A percentile compares a stretch with the other conserved stretches of the same genome.
phyloP scores from a whole-genome alignment of 768 basidiomycete species.

The Suillus spraguei region DNA sequence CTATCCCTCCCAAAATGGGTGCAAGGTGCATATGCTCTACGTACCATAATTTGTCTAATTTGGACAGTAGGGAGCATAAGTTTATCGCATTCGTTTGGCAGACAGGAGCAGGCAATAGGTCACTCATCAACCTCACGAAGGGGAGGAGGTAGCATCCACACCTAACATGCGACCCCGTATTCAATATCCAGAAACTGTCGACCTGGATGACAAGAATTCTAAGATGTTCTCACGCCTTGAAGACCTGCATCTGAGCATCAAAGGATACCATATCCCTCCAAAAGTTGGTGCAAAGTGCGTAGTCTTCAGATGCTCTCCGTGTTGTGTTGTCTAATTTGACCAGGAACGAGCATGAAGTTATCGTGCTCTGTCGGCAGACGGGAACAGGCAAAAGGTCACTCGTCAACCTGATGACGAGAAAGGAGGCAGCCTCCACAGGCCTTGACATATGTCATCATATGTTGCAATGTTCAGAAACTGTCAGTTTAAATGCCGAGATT shows the following conservation, averaged over 20 bases:
- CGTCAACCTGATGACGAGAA: slow-evolving; percentile 37
- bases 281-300: neutral
- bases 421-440: slow-evolving; percentile 19
- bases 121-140: slow-evolving; percentile 38
- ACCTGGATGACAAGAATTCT: slow-evolving; percentile 22
- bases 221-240: slow-evolving; percentile 36
- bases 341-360: slow-evolving; percentile 14
- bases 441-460: slow-evolving; percentile 33
- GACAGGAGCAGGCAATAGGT: slow-evolving; percentile 36
- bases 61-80: neutral
- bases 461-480: slow-evolving; percentile 28
- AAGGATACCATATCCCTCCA: slow-evolving; percentile 17
- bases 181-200: slow-evolving; percentile 26
- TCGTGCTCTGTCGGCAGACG: slow-evolving; percentile 43
- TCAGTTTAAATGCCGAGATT: slow-evolving; percentile 23
- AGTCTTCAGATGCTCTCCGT: neutral
- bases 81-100: slow-evolving; percentile 44
- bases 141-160: slow-evolving; percentile 18
- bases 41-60: neutral
- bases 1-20: neutral
- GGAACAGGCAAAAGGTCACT: slow-evolving; percentile 38
- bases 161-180: slow-evolving; percentile 33
- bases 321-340: neutral
- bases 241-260: slow-evolving; percentile 24
- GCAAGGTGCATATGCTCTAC: neutral